A percentile compares a stretch with the other conserved stretches of the same genome.
Conservation (phyloP, 2,329 filamentous ascomycete genomes). For the Sarocladiaceae sp. region DNA sequence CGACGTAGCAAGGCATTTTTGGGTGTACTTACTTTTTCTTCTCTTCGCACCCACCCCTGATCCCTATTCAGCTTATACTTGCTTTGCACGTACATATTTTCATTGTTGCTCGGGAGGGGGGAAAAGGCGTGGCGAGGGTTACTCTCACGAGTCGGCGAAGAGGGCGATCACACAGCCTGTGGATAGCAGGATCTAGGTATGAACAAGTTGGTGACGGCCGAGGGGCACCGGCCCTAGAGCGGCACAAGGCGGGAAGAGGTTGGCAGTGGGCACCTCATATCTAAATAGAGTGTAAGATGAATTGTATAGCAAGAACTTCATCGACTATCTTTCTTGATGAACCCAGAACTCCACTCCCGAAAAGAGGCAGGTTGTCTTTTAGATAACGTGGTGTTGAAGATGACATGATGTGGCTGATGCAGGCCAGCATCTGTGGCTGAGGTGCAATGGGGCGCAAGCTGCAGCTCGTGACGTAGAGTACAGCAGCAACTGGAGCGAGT, state of each 20-base stretch:
- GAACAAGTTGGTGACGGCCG: no score
- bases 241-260: no score
- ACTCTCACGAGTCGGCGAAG: not conserved
- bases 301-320: slow-evolving; percentile 10
- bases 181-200: not conserved
- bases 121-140: not conserved
- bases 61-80: not conserved
- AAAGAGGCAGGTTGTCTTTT: no score
- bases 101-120: not conserved
- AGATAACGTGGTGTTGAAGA: no score
- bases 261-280: slow-evolving; percentile 10
- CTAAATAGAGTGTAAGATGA: slow-evolving; percentile 10
- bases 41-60: not conserved
- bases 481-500: no score
- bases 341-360: no score
- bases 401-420: slow-evolving; percentile 8
- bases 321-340: no score
- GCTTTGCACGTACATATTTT: slow-evolving; percentile 9
- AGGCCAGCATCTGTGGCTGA: slow-evolving; percentile 11
- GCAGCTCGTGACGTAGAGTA: slow-evolving; percentile 20
- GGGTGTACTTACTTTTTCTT: not conserved
- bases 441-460: slow-evolving; percentile 1
- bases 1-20: not conserved
- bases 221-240: no score
- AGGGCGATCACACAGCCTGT: not conserved